A percentile compares a stretch with the other conserved stretches of the same genome.
phyloP scores from a whole-genome alignment of 2,329 filamentous ascomycete genomes.

The Aureobasidium leucospermi region DNA sequence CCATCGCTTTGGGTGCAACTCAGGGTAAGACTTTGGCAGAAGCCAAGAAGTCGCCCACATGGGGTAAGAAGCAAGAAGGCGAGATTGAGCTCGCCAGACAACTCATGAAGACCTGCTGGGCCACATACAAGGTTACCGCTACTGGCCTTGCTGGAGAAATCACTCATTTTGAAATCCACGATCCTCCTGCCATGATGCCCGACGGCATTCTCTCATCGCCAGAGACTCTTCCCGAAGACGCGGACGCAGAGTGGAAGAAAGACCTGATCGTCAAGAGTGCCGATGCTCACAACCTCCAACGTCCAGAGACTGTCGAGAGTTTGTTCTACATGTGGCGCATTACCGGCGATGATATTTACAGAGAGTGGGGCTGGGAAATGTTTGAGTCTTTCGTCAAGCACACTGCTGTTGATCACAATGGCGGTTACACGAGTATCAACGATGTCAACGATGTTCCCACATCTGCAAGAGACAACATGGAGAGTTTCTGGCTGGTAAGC shows the following conservation, averaged over 20 bases:
- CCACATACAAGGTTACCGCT: constrained; percentile 84
- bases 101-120: constrained; percentile 95
- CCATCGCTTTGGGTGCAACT: constrained; percentile 82
- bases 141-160: constrained; percentile 95
- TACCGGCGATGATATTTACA: constrained; percentile 79
- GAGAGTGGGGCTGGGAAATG: constrained; percentile 98
- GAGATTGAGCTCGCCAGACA: constrained; percentile 84
- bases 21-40: constrained; percentile 67
- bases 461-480: constrained; percentile 78
- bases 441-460: constrained; percentile 70
- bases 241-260: constrained; percentile 58
- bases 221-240: constrained; percentile 37
- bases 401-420: constrained; percentile 68
- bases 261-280: constrained; percentile 74
- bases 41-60: constrained; percentile 61
- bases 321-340: constrained; percentile 99
- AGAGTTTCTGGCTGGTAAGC: constrained; percentile 89
- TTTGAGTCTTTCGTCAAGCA: constrained; percentile 86
- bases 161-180: constrained; percentile 73
- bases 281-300: constrained; percentile 89
- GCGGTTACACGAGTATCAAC: constrained; percentile 73
- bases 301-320: constrained; percentile 93
- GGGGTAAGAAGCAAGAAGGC: constrained; percentile 73
- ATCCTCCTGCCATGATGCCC: constrained; percentile 58
- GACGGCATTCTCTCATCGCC: constrained; percentile 40